Evolutionary conservation across 176 grass and related monocot genomes (phyloP).

Genomic region (Avena eriantha): DNA sequence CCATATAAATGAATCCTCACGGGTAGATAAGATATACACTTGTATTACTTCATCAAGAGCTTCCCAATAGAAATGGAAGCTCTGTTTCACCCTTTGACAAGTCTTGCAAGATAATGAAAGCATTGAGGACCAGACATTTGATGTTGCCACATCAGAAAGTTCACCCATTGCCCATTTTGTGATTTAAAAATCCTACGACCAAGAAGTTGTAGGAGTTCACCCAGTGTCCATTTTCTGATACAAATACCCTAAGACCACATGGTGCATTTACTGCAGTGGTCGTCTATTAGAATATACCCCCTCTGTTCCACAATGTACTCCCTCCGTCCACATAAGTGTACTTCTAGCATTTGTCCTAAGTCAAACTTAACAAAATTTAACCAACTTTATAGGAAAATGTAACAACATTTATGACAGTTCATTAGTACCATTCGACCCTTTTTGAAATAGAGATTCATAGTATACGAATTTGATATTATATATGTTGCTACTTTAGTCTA

Average conservation of each 20-base stretch:
- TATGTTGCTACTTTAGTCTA: no score
- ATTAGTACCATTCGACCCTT: no score
- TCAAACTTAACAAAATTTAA: no score
- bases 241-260: constrained; percentile 12
- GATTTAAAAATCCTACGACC: neutral
- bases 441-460: no score
- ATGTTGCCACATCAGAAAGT: neutral
- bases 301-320: no score
- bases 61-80: neutral
- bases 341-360: no score
- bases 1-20: neutral
- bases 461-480: no score
- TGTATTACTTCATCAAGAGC: constrained; percentile 11
- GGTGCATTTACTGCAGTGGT: neutral
- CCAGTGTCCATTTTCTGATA: neutral
- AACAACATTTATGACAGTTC: no score
- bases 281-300: neutral
- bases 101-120: neutral
- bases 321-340: neutral
- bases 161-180: neutral
- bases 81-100: neutral
- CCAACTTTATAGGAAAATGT: no score
- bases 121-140: constrained; percentile 10
- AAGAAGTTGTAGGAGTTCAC: neutral
- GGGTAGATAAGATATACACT: neutral